Evolutionary conservation across 78 protist species (phyloP).

Genomic region (Guillardia theta): DNA sequence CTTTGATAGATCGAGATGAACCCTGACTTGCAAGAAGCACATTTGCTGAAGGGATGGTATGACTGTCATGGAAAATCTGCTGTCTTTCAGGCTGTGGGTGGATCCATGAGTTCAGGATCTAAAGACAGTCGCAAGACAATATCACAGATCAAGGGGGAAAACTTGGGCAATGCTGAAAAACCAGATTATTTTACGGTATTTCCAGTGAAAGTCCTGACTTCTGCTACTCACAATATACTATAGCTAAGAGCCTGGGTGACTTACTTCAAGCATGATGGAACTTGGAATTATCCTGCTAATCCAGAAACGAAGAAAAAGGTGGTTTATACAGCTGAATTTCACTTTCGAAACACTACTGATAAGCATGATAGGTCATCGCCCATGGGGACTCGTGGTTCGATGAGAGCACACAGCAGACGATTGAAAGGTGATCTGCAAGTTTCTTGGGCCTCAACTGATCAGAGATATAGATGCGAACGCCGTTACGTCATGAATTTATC

Average conservation of each 20-base stretch:
- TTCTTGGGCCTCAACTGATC: not conserved
- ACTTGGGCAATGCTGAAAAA: not conserved
- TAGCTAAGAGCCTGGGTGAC: not conserved
- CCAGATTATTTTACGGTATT: constrained; percentile 11
- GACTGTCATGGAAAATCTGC: not conserved
- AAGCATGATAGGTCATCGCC: not conserved
- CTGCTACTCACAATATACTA: not conserved
- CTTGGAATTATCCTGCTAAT: not conserved
- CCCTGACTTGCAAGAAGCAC: not conserved
- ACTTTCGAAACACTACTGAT: not conserved
- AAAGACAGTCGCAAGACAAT: not conserved
- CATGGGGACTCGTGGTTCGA: constrained; percentile 11
- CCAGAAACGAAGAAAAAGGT: not conserved
- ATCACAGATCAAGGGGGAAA: not conserved
- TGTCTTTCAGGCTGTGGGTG: not conserved
- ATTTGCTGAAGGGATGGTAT: not conserved
- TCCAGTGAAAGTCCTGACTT: not conserved
- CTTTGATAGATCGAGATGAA: not conserved
- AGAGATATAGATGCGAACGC: not conserved
- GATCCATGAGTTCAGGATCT: not conserved
- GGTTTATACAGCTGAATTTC: not conserved
- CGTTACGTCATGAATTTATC: not conserved
- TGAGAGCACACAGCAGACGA: not conserved
- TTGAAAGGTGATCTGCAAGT: not conserved
- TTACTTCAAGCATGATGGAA: not conserved